Conservation (phyloP, 768 basidiomycete genomes). For the Baorangia bicolor region DNA sequence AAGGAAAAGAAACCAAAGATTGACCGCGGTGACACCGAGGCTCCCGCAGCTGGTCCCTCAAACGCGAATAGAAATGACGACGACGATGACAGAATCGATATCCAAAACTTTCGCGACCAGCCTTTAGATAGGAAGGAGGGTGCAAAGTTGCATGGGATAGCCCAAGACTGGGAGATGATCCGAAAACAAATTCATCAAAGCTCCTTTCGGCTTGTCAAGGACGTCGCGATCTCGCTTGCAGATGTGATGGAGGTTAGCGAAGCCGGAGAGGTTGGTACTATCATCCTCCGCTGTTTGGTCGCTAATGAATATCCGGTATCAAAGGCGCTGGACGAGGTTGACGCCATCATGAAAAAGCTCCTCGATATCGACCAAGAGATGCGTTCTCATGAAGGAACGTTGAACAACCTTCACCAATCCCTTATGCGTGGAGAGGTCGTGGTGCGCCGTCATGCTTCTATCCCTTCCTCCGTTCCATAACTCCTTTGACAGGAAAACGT, state of each 20-base stretch:
- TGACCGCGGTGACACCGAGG: constrained; percentile 20
- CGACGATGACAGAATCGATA: constrained; percentile 55
- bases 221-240: constrained; percentile 58
- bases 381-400: constrained; percentile 48
- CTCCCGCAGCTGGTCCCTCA: constrained; percentile 23
- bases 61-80: constrained; percentile 34
- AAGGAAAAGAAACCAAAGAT: constrained; percentile 33
- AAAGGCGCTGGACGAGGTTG: constrained; percentile 60
- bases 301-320: background rate
- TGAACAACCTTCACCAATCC: constrained; percentile 57
- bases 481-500: constrained; percentile 46
- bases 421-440: constrained; percentile 57
- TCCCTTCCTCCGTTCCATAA: background rate
- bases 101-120: constrained; percentile 61
- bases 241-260: constrained; percentile 59
- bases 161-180: constrained; percentile 62
- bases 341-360: constrained; percentile 63
- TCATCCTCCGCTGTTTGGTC: background rate
- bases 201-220: constrained; percentile 45
- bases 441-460: constrained; percentile 38
- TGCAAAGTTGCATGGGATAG: constrained; percentile 53
- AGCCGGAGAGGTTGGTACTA: constrained; percentile 46
- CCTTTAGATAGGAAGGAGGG: constrained; percentile 58
- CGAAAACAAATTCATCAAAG: constrained; percentile 44
- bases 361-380: constrained; percentile 68